These are phyloP conservation scores for Cladosporium colombiae DNA, from an alignment of 2,329 filamentous ascomycete genomes.

Conservation along the genomic window DNA sequence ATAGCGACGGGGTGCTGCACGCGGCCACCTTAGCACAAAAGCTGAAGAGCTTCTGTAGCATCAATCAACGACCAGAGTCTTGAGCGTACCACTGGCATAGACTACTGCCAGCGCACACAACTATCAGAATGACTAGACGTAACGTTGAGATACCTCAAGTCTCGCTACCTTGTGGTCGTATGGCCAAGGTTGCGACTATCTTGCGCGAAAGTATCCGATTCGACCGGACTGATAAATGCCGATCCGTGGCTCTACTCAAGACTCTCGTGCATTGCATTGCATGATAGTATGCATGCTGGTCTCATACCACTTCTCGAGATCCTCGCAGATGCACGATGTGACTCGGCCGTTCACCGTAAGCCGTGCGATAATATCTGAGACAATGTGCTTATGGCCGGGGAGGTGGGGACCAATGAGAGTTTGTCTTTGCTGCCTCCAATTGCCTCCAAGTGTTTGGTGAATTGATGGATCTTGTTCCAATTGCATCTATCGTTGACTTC, in stretches of 20 bases:
- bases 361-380: neutral
- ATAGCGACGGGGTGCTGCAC: neutral
- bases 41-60: neutral
- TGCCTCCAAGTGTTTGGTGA: neutral
- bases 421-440: neutral
- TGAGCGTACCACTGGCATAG: neutral
- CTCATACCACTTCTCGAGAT: neutral
- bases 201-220: neutral
- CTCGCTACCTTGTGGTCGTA: neutral
- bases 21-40: neutral
- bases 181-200: neutral
- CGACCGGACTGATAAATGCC: neutral
- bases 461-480: neutral
- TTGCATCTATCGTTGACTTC: neutral
- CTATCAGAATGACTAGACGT: neutral
- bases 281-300: neutral
- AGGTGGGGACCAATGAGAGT: neutral
- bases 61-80: neutral
- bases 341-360: neutral
- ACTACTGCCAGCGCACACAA: neutral
- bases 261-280: conserved; percentile 5
- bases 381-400: neutral
- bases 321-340: neutral
- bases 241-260: neutral
- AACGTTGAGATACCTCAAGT: neutral